phyloP scores from a whole-genome alignment of 176 grass and related monocot genomes.

The Cenchrus purpureus region DNA sequence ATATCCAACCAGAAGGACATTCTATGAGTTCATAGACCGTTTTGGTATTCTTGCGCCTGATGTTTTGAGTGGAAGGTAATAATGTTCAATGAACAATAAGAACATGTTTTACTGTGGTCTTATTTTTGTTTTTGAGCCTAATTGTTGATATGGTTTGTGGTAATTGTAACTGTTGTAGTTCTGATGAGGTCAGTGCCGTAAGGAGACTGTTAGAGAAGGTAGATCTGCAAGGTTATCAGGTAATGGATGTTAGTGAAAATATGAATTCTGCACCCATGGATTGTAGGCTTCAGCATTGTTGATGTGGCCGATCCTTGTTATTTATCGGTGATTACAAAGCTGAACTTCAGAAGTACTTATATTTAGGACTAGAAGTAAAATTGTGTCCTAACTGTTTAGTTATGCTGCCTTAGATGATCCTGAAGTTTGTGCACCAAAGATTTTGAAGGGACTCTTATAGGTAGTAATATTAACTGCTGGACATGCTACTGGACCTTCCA shows the following conservation, averaged over 20 bases:
- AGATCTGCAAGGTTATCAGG: conserved; percentile 94
- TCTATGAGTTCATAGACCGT: conserved; percentile 90
- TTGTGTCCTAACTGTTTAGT: background rate
- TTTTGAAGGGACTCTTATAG: background rate
- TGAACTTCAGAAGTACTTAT: conserved; percentile 1
- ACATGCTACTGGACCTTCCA: background rate
- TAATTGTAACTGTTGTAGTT: conserved; percentile 57
- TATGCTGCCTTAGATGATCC: background rate
- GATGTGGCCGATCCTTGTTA: conserved; percentile 5
- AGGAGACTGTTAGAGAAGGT: conserved; percentile 77
- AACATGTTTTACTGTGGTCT: background rate
- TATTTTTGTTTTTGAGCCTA: conserved; percentile 34
- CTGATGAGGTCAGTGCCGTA: conserved; percentile 79
- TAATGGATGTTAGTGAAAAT: conserved; percentile 37
- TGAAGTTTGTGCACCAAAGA: conserved; percentile 1
- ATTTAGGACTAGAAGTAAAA: conserved; percentile 1
- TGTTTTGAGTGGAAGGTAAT: conserved; percentile 88
- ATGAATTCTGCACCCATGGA: conserved; percentile 14
- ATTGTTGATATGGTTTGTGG: conserved; percentile 35
- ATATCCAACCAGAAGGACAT: conserved; percentile 95
- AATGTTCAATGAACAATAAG: conserved; percentile 16
- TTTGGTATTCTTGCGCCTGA: conserved; percentile 93
- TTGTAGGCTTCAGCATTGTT: conserved; percentile 18
- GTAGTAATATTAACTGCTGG: background rate
- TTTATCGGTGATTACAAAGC: background rate